Evolutionary conservation across 805 yeast species (phyloP), one percentile per base, ranked within the genome.

Genomic region (Wickerhamomyces hampshirensis): DNA sequence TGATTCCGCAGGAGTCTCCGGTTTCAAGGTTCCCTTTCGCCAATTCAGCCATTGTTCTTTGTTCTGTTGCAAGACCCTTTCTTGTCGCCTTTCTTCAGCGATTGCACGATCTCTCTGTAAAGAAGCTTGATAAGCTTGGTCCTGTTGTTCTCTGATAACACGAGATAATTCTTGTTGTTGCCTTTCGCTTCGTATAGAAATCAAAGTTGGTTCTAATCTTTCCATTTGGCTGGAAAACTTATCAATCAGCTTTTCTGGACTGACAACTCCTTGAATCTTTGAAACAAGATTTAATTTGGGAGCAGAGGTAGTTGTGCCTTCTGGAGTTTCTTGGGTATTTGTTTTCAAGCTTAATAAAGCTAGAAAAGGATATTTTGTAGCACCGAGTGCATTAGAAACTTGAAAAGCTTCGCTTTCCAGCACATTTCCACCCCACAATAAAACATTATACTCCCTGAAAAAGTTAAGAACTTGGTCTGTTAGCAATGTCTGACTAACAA

Each of bases 391-490:
- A 51, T 83, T 80, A 0, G 95, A 83, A 12, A 87, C 79, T 49
- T 86, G 95, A 52, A 75, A 79, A 1, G 91, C 85, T 57, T 91
- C 98, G 15, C 88, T 76, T 38, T 78, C 77, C n/a, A 73, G 71
- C 17, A 83, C 74, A 53, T 85, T 81, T 7, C 96, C 96, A 28
- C 89, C 95, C 98, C 98, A 91, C 2, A 85, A 60, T 4, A 85
- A 46, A 2, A 80, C 55, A 30, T 84, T 71, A 31, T 69, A 71
- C 15, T 72, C 70, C 15, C 60, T 61, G 35, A 77, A 52, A 48
- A 69, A 65, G 26, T 65, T 57, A 11, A 73, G 60, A 36, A 84
- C 75, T 18, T 56, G 58, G 3, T 66, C 69, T 40, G 73, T 66
- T 29, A 77, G 61, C 31, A 87, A 55, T 3, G 86, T 69, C 9